These are phyloP conservation scores for Leishmania tropica DNA, from an alignment of 208 protist genomes.

Conservation along the genomic window DNA sequence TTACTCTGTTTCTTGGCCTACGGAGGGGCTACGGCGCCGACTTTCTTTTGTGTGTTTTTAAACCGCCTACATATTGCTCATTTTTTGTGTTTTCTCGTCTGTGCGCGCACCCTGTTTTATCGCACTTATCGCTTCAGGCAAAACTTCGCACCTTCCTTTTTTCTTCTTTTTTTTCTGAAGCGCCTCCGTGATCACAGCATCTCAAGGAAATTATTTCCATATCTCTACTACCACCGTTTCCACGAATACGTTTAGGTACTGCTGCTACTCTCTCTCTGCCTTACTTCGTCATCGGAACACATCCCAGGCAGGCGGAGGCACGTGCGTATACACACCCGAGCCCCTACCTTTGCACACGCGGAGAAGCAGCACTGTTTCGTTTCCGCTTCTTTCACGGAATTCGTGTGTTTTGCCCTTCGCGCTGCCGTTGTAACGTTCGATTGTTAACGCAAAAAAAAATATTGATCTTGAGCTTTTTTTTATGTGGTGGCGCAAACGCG, in stretches of 20 bases:
- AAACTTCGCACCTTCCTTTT: not conserved
- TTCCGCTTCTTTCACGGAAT: not conserved
- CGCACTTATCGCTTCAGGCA: not conserved
- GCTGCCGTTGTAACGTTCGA: too few species aligned
- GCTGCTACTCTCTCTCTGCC: not conserved
- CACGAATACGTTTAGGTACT: not conserved
- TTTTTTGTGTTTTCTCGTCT: too few species aligned
- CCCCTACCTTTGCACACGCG: not conserved
- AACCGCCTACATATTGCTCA: too few species aligned
- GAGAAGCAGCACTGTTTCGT: not conserved
- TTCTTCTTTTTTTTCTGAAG: not conserved
- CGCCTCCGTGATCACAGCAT: not conserved
- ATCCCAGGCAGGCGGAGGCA: not conserved
- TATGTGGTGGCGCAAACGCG: too few species aligned
- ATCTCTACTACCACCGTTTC: not conserved
- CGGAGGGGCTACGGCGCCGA: not conserved
- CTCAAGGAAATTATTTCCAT: not conserved
- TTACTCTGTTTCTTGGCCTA: too few species aligned
- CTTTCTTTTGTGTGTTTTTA: too few species aligned
- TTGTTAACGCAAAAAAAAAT: too few species aligned
- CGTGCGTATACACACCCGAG: not conserved
- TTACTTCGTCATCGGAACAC: not conserved
- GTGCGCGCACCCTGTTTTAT: not conserved
- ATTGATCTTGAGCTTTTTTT: too few species aligned
- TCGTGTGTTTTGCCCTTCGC: too few species aligned